Base-by-base conservation (phyloP, 2,329 filamentous ascomycete species). In the Hypomyces rosellus region DNA sequence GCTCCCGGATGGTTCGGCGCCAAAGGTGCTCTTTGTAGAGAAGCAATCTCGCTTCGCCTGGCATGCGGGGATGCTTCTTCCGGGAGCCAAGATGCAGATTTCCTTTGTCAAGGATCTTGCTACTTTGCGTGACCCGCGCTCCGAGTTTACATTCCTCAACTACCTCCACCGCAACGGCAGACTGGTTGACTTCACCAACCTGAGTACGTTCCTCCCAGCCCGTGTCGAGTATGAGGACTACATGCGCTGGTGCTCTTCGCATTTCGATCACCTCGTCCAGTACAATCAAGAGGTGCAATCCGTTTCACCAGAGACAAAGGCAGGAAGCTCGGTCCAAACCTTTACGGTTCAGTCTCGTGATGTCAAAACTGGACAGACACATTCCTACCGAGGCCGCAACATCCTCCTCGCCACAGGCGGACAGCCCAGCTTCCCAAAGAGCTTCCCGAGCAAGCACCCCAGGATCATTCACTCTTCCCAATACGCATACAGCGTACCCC, bases 71-170 rank as follows among this genome's bases (percentile, higher is more conserved):
- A 97, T 97, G 92, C 82, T 96, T 52, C 80, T 97, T 3, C 89
- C 90, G 0, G 91, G 90, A 5, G 88, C 91, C 47, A 90, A 87
- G 71, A 97, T 97, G 92, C 92, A 97, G 66, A 97, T 97, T 60
- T 95, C 89, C 9, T 97, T 96, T 73, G 80, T 97, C 72, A 97
- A 97, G 73, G 92, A 97, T 65, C 81, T 97, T 67, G 92, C 92
- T 3, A 93, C 89, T 3, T 76, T 96, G 58, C 81, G 92, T 51
- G 85, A 97, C 65, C 92, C 92, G 7, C 82, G 86, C 56, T 95
- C 88, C 57, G 80, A 90, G 61, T 97, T 97, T 69, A 97, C 92
- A 13, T 97, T 96, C 71, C 75, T 96, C 64, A 96, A 96, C 71
- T 97, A 97, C 67, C 80, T 97, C 12, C 87, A 95, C 71, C 71